These are phyloP conservation scores for Mollisia scopiformis DNA, from an alignment of 2,329 filamentous ascomycete genomes.

Conservation along the genomic window DNA sequence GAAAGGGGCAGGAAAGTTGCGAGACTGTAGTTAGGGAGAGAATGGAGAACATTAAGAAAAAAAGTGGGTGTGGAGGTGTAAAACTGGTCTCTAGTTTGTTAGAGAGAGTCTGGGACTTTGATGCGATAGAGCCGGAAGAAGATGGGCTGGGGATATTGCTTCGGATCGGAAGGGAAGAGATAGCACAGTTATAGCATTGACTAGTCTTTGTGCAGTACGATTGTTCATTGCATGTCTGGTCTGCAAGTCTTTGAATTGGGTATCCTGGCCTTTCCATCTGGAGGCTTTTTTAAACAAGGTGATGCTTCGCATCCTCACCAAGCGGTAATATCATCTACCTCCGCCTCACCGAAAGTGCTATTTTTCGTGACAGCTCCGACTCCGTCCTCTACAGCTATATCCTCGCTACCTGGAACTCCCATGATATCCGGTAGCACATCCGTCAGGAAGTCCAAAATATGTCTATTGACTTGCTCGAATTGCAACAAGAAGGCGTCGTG, in stretches of 20 bases:
- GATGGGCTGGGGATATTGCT: not conserved
- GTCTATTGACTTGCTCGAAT: conserved; percentile 94
- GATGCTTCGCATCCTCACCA: conserved; percentile 61
- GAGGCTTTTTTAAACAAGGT: not conserved
- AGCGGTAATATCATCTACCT: conserved; percentile 94
- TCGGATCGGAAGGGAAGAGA: not conserved
- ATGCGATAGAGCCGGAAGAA: not conserved
- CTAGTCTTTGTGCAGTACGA: no score
- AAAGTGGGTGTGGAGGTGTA: not conserved
- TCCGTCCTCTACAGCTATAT: conserved; percentile 45
- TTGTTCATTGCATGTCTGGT: no score
- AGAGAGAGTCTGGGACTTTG: not conserved
- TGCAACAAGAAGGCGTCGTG: conserved; percentile 96
- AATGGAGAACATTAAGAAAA: not conserved
- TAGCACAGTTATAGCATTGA: no score
- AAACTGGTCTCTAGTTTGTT: not conserved
- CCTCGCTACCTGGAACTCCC: conserved; percentile 56
- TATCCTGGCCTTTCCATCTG: not conserved
- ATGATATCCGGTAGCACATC: conserved; percentile 89
- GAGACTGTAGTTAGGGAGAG: not conserved
- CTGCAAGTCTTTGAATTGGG: no score
- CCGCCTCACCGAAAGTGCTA: conserved; percentile 92
- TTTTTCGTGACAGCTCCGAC: conserved; percentile 75
- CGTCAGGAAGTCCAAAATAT: conserved; percentile 82
- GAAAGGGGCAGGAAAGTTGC: not conserved